Evolutionary conservation across 192 early-diverging fungal species (phyloP).

Genomic region (Obelidium mucronatum): DNA sequence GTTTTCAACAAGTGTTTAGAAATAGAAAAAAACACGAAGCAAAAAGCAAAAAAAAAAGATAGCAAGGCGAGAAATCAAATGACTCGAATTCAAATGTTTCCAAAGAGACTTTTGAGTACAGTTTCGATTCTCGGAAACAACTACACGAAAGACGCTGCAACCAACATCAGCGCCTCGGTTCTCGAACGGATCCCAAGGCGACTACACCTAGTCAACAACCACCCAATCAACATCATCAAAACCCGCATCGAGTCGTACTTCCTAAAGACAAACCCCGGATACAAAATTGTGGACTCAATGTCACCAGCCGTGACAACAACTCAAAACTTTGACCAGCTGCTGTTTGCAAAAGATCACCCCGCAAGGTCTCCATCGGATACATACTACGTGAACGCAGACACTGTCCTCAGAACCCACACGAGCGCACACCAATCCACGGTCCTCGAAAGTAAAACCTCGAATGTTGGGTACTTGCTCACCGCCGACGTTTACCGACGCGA

Average conservation of each 20-base stretch:
- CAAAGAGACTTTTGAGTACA: too few relatives aligned
- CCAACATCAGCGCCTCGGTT: constrained; percentile 81
- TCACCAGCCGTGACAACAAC: constrained; percentile 83
- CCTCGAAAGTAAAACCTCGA: constrained; percentile 50
- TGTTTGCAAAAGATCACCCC: constrained; percentile 83
- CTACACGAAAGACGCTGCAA: constrained; percentile 64
- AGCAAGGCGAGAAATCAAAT: too few relatives aligned
- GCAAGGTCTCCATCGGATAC: constrained; percentile 85
- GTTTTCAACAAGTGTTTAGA: too few relatives aligned
- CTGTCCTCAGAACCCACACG: constrained; percentile 89
- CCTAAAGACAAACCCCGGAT: constrained; percentile 61
- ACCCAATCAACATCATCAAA: constrained; percentile 90
- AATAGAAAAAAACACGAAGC: too few relatives aligned
- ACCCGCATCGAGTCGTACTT: constrained; percentile 80
- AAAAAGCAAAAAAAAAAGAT: too few relatives aligned
- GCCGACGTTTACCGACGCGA: constrained; percentile 97
- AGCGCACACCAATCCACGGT: constrained; percentile 93
- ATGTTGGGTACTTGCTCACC: constrained; percentile 71
- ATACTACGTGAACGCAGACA: constrained; percentile 86
- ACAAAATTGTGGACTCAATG: constrained; percentile 57
- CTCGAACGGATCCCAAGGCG: constrained; percentile 76
- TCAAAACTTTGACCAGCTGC: constrained; percentile 93
- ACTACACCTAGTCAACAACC: constrained; percentile 78
- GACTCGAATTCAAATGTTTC: too few relatives aligned
- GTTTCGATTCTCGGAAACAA: background rate